A percentile compares a stretch with the other conserved stretches of the same genome.
Conservation (phyloP, 2,329 filamentous ascomycete species). For the Dothidotthia symphoricarpi region DNA sequence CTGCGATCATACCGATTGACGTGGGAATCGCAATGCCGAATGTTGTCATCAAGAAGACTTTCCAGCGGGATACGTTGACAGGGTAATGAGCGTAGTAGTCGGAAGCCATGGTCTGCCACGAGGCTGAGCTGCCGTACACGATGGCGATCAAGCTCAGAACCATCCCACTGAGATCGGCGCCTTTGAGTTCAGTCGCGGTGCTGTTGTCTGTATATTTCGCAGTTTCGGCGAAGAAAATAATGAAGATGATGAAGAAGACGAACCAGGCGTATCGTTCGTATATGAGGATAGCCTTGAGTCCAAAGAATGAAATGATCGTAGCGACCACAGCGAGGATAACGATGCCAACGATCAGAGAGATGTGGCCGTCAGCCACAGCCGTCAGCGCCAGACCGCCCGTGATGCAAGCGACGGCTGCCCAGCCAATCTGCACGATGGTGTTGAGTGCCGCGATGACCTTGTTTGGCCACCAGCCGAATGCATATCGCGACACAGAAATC, state of each 20-base stretch:
- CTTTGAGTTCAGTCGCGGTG: conserved; percentile 32
- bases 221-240: conserved; percentile 50
- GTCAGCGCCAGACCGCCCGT: conserved; percentile 45
- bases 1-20: conserved; percentile 47
- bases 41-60: conserved; percentile 46
- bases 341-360: conserved; percentile 47
- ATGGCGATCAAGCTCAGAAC: conserved; percentile 32
- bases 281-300: conserved; percentile 46
- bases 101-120: conserved; percentile 44
- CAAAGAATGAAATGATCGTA: conserved; percentile 42
- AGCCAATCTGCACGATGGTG: conserved; percentile 48
- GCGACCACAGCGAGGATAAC: conserved; percentile 44
- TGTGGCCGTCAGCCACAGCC: conserved; percentile 44
- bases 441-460: conserved; percentile 51
- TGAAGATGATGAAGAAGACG: conserved; percentile 48
- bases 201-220: conserved; percentile 46
- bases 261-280: conserved; percentile 54
- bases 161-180: conserved; percentile 34
- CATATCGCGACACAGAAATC: conserved; percentile 47
- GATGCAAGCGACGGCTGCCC: conserved; percentile 45
- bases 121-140: conserved; percentile 41
- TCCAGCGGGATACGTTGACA: conserved; percentile 38
- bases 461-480: conserved; percentile 53
- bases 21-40: conserved; percentile 45
- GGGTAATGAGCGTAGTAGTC: conserved; percentile 49